phyloP scores from a whole-genome alignment of 768 basidiomycete species.

The Amanita fuliginea region DNA sequence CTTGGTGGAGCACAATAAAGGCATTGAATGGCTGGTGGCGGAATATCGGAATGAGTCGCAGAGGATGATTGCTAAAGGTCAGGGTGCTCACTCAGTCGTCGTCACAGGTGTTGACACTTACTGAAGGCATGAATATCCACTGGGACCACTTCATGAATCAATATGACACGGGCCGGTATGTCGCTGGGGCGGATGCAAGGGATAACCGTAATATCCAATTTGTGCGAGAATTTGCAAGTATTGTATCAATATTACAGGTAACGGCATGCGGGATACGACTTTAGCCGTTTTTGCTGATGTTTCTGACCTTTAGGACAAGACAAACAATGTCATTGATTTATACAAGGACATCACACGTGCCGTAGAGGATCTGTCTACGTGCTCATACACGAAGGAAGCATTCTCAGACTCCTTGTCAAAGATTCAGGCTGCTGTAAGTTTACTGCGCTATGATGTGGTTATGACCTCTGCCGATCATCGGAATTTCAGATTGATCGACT shows the following conservation, averaged over 20 bases:
- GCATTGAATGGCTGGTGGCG: constrained; percentile 89
- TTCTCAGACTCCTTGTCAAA: constrained; percentile 70
- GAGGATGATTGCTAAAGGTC: constrained; percentile 88
- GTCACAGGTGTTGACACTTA: not conserved
- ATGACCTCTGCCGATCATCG: not conserved
- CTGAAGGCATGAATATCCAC: constrained; percentile 80
- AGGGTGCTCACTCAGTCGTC: constrained; percentile 12
- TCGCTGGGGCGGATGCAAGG: constrained; percentile 57
- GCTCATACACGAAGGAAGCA: constrained; percentile 73
- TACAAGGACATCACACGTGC: constrained; percentile 78
- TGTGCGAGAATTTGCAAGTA: constrained; percentile 89
- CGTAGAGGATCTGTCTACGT: constrained; percentile 81
- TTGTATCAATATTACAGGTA: constrained; percentile 85
- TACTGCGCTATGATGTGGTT: not conserved
- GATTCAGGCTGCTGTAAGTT: constrained; percentile 74
- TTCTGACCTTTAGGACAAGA: constrained; percentile 60
- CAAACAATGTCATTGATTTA: constrained; percentile 85
- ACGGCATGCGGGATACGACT: not conserved
- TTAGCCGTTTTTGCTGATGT: constrained; percentile 1
- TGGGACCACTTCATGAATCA: constrained; percentile 98
- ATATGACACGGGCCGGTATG: constrained; percentile 74
- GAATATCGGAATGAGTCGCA: constrained; percentile 91
- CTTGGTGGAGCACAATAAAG: constrained; percentile 81
- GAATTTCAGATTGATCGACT: constrained; percentile 71
- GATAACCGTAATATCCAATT: constrained; percentile 91